A percentile compares a stretch with the other conserved stretches of the same genome.
Evolutionary conservation across 208 protist species (phyloP).

Genomic region (Vickermania spadyakhi): DNA sequence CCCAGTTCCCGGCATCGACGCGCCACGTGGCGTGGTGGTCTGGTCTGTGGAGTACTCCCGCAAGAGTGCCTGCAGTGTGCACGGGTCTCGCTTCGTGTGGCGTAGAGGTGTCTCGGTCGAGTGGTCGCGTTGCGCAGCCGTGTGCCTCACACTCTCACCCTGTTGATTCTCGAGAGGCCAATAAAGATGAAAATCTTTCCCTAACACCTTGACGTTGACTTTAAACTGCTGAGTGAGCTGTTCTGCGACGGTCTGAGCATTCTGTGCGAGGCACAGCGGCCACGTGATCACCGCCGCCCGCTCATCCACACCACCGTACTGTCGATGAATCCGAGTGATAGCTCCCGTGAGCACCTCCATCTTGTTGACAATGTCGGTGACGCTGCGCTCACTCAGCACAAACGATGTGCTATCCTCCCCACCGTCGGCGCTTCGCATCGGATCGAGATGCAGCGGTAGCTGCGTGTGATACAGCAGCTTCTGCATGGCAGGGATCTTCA

Average conservation of each 20-base stretch:
- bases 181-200: constrained; percentile 33
- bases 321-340: constrained; percentile 42
- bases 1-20: not conserved
- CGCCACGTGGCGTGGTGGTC: not conserved
- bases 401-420: constrained; percentile 13
- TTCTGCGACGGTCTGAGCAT: constrained; percentile 34
- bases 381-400: constrained; percentile 40
- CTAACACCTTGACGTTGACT: constrained; percentile 60
- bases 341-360: constrained; percentile 58
- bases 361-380: constrained; percentile 55
- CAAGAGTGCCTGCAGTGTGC: not conserved
- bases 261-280: constrained; percentile 51
- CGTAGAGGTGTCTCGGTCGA: not conserved
- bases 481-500: constrained; percentile 23
- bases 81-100: too few relatives aligned
- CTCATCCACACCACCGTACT: constrained; percentile 43
- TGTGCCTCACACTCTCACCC: not conserved
- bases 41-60: not conserved
- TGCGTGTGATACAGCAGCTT: constrained; percentile 75
- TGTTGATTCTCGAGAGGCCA: not conserved
- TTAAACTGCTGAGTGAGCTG: constrained; percentile 57
- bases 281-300: constrained; percentile 62
- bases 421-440: not conserved
- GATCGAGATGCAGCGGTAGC: constrained; percentile 55
- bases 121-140: not conserved